A percentile compares a stretch with the other conserved stretches of the same genome.
Evolutionary conservation across 1,284 basidiomycete genomes (phyloP).

Genomic region (Laetiporus sulphureus): DNA sequence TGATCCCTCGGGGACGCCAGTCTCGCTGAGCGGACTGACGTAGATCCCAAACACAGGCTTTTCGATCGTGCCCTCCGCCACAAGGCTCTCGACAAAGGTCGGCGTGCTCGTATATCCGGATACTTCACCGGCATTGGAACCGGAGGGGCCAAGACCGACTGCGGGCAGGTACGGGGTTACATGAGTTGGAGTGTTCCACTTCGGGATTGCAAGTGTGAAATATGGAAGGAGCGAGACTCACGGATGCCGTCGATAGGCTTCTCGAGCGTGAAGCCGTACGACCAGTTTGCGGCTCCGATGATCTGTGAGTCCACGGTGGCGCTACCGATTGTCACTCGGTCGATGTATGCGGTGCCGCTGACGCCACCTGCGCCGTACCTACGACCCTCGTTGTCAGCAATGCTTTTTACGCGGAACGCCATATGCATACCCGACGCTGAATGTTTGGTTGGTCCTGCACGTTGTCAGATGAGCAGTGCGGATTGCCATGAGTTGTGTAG

Average conservation of each 20-base stretch:
- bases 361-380: constrained; percentile 11
- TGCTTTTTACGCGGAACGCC: not conserved
- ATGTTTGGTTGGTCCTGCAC: constrained; percentile 6
- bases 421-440: constrained; percentile 7
- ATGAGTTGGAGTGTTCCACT: no score
- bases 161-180: no score
- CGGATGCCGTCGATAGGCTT: constrained; percentile 10
- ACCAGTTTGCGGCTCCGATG: constrained; percentile 7
- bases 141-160: constrained; percentile 11
- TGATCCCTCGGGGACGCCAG: not conserved
- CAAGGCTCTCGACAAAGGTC: constrained; percentile 11
- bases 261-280: constrained; percentile 3
- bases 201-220: no score
- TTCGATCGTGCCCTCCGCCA: constrained; percentile 6
- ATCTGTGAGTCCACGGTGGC: constrained; percentile 9
- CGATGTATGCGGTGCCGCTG: constrained; percentile 9
- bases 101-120: constrained; percentile 8
- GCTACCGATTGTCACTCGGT: constrained; percentile 9
- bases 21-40: constrained; percentile 4
- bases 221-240: constrained; percentile 1
- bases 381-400: no score
- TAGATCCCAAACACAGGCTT: constrained; percentile 9
- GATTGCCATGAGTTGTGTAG: not conserved
- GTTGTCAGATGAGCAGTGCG: not conserved
- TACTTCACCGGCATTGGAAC: constrained; percentile 8